Base-by-base conservation (phyloP, 2,329 filamentous ascomycete species). In the Aureobasidium sp. region DNA sequence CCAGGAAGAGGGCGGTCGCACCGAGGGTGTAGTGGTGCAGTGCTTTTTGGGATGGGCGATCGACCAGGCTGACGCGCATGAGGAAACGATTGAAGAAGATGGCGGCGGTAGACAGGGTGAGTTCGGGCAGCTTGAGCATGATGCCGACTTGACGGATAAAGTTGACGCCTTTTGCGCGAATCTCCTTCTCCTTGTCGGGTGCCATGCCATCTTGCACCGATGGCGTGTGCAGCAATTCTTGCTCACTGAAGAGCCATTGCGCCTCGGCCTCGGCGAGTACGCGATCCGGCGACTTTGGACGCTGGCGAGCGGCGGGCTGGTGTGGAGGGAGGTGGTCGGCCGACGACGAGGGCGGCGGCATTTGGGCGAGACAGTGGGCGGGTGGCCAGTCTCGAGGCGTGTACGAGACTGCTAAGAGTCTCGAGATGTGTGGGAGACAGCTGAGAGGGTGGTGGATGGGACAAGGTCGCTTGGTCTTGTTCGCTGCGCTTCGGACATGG, bases 41-140 rank as follows among this genome's bases (percentile, higher is more conserved):
- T 15, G 90, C 90, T 47, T 77, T 78, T 59, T 76, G 77, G 63
- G 81, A 81, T 64, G 85, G 88, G 68, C 87, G 83, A 67, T 86
- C 82, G 51, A 88, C 85, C 82, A 95, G 86, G 70, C 86, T 93
- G 69, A 81, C 85, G 64, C 91, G 86, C 90, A 97, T 96, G 71
- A 91, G 92, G 73, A 96, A 97, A 33, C 94, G 85, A 73, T 99
- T 93, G 73, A 99, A 92, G 77, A 95, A 97, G 45, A 96, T 88
- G 19, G 89, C 88, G 0, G 94, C 94, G 0, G 95, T 95, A 74
- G 89, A 92, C 43, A 99, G 79, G 0, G 94, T 97, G 60, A 94
- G 84, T 73, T 96, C 92, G 13, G 93, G 93, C 53, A 97, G 78
- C 71, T 95, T 93, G 57, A 97, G 82, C 78, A 96, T 85, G 66